A percentile compares a stretch with the other conserved stretches of the same genome.
These are phyloP conservation scores for Aspergillus conjunctus DNA, from an alignment of 495 filamentous ascomycete genomes.

Conservation along the genomic window DNA sequence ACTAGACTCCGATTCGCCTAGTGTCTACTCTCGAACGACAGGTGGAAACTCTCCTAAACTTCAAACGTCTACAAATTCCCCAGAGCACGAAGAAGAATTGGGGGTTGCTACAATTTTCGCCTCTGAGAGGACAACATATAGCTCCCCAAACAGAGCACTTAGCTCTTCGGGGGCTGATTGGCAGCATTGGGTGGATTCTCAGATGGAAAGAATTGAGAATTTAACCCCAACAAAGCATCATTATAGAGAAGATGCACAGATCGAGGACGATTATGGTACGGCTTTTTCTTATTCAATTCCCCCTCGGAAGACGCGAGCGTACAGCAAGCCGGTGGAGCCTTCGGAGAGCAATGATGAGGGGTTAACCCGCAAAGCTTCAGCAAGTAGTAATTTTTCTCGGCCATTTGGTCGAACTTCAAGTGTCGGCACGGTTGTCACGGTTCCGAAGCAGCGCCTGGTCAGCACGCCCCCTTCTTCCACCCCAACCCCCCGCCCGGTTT, in stretches of 20 bases:
- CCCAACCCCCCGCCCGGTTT: not conserved
- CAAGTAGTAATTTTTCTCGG: slow-evolving; percentile 41
- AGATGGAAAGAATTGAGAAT: slow-evolving; percentile 44
- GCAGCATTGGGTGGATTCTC: slow-evolving; percentile 52
- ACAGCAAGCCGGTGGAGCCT: slow-evolving; percentile 12
- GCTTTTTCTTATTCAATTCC: slow-evolving; percentile 8
- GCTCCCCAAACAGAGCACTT: slow-evolving; percentile 30
- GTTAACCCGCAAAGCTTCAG: slow-evolving; percentile 12
- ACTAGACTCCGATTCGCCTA: slow-evolving; percentile 42
- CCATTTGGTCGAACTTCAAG: slow-evolving; percentile 41
- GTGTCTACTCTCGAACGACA: slow-evolving; percentile 59
- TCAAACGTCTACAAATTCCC: slow-evolving; percentile 13
- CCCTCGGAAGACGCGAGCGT: slow-evolving; percentile 12
- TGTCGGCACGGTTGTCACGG: slow-evolving; percentile 31
- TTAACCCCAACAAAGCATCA: slow-evolving; percentile 47
- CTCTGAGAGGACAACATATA: slow-evolving; percentile 42
- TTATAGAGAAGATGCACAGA: slow-evolving; percentile 62
- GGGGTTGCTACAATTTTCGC: slow-evolving; percentile 51
- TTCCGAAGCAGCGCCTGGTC: slow-evolving; percentile 16
- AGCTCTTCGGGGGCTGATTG: slow-evolving; percentile 41
- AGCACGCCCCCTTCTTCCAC: slow-evolving; percentile 2
- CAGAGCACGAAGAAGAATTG: slow-evolving; percentile 30
- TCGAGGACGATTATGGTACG: slow-evolving; percentile 44
- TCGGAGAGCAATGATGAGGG: slow-evolving; percentile 3
- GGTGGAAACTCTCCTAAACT: slow-evolving; percentile 44